These are phyloP conservation scores for Colletotrichum sp. DNA, from an alignment of 2,329 filamentous ascomycete species.

Conservation along the genomic window DNA sequence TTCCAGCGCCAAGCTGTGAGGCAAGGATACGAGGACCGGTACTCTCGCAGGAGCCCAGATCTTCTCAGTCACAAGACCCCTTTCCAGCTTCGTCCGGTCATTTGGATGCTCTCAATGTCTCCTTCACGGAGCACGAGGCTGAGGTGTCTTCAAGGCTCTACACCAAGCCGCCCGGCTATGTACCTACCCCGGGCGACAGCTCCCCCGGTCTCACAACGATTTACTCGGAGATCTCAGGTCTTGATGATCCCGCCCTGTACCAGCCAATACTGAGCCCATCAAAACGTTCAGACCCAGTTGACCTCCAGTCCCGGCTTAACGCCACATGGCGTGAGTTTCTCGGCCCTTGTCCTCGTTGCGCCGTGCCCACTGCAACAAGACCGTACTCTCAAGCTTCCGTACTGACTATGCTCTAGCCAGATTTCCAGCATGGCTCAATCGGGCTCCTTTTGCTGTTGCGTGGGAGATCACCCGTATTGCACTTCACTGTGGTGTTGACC, in stretches of 20 bases:
- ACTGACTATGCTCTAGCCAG: background rate
- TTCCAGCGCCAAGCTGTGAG: background rate
- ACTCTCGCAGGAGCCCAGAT: background rate
- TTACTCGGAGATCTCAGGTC: background rate
- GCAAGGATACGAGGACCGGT: background rate
- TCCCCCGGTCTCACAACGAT: background rate
- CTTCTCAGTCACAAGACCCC: background rate
- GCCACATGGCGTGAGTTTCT: background rate
- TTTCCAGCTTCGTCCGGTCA: conserved; percentile 1
- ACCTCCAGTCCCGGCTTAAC: conserved; percentile 1
- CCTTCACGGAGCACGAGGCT: background rate
- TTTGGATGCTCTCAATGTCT: background rate
- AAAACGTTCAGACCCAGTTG: background rate
- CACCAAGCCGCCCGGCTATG: background rate
- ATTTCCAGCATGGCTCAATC: conserved; percentile 31
- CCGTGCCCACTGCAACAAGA: no score
- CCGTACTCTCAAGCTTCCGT: no score
- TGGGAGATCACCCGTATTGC: conserved; percentile 60
- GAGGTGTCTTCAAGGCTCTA: background rate
- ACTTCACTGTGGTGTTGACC: conserved; percentile 47
- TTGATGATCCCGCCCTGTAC: background rate
- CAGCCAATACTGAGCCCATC: background rate
- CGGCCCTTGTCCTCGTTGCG: background rate
- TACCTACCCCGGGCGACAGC: background rate
- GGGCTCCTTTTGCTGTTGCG: conserved; percentile 52